Conservation (phyloP, 73 alveolate genomes). For the Blepharisma japonicum region DNA sequence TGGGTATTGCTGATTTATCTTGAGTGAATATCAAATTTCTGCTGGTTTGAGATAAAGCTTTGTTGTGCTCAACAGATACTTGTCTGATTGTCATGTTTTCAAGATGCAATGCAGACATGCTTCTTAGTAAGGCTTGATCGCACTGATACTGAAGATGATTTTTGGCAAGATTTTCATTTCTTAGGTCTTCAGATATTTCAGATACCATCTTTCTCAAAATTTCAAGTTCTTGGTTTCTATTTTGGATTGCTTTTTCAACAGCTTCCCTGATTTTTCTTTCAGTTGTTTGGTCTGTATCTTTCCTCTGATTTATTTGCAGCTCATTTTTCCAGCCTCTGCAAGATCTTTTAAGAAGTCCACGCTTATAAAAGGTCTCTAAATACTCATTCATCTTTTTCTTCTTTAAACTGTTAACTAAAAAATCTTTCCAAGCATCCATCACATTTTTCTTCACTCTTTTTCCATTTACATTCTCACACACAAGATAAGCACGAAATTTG, state of each 20-base stretch:
- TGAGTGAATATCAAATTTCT: constrained; percentile 1
- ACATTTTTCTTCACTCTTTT: not conserved
- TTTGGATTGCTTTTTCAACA: not conserved
- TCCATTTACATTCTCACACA: not conserved
- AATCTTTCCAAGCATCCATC: not conserved
- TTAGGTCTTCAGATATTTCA: constrained; percentile 20
- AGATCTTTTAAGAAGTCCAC: not conserved
- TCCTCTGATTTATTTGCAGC: not conserved
- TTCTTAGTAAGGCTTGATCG: constrained; percentile 4
- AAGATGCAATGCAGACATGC: not conserved
- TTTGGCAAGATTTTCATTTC: constrained; percentile 18
- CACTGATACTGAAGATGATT: not conserved
- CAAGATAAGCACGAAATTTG: not conserved
- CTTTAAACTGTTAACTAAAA: not conserved
- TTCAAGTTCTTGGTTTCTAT: not conserved
- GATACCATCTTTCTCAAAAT: not conserved
- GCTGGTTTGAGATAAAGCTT: constrained; percentile 7
- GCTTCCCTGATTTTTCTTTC: not conserved
- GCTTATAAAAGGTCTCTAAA: not conserved
- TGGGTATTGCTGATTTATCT: not conserved
- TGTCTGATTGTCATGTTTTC: not conserved
- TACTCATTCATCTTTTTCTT: constrained; percentile 9
- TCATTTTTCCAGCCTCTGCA: constrained; percentile 11
- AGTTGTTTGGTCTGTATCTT: not conserved
- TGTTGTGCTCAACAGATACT: not conserved